phyloP scores from a whole-genome alignment of 2,329 filamentous ascomycete species.

The Fusarium pseudograminearum region DNA sequence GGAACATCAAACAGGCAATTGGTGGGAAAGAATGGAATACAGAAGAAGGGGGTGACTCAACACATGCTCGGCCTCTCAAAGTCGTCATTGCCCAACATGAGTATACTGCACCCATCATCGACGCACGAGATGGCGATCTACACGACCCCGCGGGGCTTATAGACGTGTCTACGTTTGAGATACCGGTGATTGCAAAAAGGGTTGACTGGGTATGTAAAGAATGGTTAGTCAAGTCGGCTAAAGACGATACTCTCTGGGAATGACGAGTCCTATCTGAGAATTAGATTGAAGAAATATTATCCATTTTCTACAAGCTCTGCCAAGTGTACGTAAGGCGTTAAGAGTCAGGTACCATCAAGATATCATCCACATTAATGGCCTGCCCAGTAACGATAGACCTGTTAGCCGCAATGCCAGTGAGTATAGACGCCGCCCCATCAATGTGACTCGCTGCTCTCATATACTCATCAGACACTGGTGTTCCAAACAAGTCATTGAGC shows the following conservation, averaged over 20 bases:
- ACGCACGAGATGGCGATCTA: not conserved
- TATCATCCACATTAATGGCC: conserved; percentile 67
- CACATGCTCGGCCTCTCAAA: conserved; percentile 25
- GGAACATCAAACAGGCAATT: conserved; percentile 32
- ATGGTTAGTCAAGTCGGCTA: conserved; percentile 31
- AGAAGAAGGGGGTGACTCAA: conserved; percentile 30
- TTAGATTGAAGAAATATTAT: too few relatives aligned
- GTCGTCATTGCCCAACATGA: conserved; percentile 32
- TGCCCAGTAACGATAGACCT: conserved; percentile 68
- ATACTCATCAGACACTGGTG: conserved; percentile 63
- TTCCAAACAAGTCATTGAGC: conserved; percentile 69
- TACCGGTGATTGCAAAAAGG: conserved; percentile 16
- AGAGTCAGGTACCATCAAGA: conserved; percentile 48
- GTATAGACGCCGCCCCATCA: conserved; percentile 69
- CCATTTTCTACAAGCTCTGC: not conserved
- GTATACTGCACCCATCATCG: conserved; percentile 20
- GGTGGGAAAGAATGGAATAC: conserved; percentile 19
- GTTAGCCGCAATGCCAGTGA: conserved; percentile 71
- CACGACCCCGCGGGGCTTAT: conserved; percentile 23
- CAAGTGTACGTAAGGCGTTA: not conserved
- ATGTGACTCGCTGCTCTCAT: conserved; percentile 67
- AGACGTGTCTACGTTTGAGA: conserved; percentile 2
- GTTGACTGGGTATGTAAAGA: conserved; percentile 31
- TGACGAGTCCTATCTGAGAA: not conserved
- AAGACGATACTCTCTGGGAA: conserved; percentile 20